Evolutionary conservation across 345 rosid species (phyloP).

Genomic region (Eucalyptus camaldulensis): DNA sequence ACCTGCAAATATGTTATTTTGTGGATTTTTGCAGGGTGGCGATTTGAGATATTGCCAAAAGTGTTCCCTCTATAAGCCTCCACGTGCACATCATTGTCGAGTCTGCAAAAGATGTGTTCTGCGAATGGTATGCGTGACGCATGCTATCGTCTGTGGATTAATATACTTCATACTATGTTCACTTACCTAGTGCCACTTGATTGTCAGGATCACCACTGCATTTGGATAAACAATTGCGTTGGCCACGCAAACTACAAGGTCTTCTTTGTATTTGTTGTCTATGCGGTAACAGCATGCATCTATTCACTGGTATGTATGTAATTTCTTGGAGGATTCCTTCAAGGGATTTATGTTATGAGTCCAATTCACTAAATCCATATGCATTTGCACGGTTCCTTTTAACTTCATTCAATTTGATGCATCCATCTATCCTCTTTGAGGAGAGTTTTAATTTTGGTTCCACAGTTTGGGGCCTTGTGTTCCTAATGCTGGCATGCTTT

Average conservation of each 20-base stretch:
- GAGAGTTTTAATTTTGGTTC: not conserved
- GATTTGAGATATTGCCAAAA: constrained; percentile 90
- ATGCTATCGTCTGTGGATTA: not conserved
- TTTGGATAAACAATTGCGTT: constrained; percentile 92
- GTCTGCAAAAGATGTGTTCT: constrained; percentile 89
- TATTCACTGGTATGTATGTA: constrained; percentile 62
- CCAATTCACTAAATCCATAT: not conserved
- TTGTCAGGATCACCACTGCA: constrained; percentile 92
- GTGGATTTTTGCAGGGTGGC: constrained; percentile 59
- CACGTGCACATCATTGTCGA: constrained; percentile 95
- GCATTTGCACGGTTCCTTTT: not conserved
- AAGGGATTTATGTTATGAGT: not conserved
- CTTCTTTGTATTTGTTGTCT: constrained; percentile 71
- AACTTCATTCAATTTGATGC: not conserved
- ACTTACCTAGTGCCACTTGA: constrained; percentile 25
- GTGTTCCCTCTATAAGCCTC: constrained; percentile 79
- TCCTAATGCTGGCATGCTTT: not conserved
- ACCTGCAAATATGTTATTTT: not conserved
- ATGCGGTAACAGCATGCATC: constrained; percentile 61
- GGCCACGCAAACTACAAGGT: constrained; percentile 91
- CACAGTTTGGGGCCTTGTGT: not conserved
- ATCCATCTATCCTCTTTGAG: not conserved
- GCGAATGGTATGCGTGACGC: constrained; percentile 56
- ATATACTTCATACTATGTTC: constrained; percentile 5
- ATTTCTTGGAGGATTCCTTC: not conserved